Evolutionary conservation across 441 rosid species (phyloP).

Genomic region (Viola pubescens): DNA sequence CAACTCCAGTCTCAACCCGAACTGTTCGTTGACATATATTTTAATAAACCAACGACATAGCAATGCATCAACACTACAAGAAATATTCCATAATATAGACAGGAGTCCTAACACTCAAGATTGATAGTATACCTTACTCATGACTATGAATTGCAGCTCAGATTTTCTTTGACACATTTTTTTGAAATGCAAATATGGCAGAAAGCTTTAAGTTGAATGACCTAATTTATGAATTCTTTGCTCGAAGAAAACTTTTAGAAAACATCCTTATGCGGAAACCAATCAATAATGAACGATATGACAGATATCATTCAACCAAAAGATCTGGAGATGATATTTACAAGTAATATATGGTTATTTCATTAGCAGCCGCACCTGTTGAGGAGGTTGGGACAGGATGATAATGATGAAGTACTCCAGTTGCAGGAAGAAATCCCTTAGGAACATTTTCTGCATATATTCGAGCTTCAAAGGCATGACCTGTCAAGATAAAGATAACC

Average conservation of each 20-base stretch:
- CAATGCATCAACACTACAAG: not conserved
- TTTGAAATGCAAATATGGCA: too few species aligned
- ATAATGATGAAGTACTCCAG: conserved; percentile 87
- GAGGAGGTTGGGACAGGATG: conserved; percentile 60
- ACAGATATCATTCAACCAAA: too few species aligned
- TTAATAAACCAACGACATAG: conserved; percentile 14
- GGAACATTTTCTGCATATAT: conserved; percentile 95
- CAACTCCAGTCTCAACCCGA: conserved; percentile 92
- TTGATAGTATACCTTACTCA: conserved; percentile 3
- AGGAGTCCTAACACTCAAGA: not conserved
- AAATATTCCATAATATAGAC: not conserved
- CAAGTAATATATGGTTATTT: conserved; percentile 2
- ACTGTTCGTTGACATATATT: conserved; percentile 31
- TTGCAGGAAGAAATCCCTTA: conserved; percentile 94
- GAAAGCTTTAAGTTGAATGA: too few species aligned
- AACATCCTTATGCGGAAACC: too few species aligned
- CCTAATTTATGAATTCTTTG: too few species aligned
- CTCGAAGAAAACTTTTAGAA: too few species aligned
- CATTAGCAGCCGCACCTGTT: conserved; percentile 42
- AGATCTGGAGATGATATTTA: not conserved
- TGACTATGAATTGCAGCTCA: not conserved
- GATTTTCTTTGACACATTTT: too few species aligned
- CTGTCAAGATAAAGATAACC: conserved; percentile 24
- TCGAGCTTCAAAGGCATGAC: conserved; percentile 95
- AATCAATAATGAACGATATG: too few species aligned